Base-by-base conservation (phyloP, 495 filamentous ascomycete genomes). In the Penicillium cosmopolitanum region DNA sequence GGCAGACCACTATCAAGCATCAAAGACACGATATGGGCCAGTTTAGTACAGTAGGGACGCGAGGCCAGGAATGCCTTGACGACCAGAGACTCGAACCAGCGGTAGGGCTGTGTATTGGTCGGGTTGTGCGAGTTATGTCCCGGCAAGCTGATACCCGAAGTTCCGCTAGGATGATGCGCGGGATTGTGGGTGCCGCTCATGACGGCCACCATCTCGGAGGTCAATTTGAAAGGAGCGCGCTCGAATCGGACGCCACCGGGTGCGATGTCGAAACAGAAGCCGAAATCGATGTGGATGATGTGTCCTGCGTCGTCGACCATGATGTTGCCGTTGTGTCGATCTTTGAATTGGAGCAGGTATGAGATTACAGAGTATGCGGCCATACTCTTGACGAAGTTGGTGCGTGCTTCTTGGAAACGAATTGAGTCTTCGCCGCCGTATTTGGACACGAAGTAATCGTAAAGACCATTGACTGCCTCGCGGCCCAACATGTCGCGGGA, bases 321-420 rank as follows among this genome's bases (percentile, higher is more conserved):
- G 78, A 99, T 98, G 75, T 99, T 99, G 43, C 96, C 96, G 71
- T 99, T 99, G 74, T 99, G 96, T 5, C 96, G 86, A 73, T 99
- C 96, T 74, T 99, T 99, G 86, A 99, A 97, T 68, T 99, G 96
- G 28, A 99, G 79, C 8, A 99, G 81, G 74, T 96, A 98, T 0
- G 92, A 95, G 53, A 98, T 97, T 57, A 98, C 87, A n/a, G 92
- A 96, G 74, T 99, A 98, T n/a, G 94, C 95, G 3, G 96, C 96
- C 96, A 99, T 98, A 76, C 92, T 96, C 82, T 98, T 98, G 66
- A 99, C 93, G 65, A 99, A 99, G 69, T 97, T 97, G 71, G 86
- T 95, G 40, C 96, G 86, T 3, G 96, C 96, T 69, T 96, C 89
- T 73, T 99, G 96, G 80, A 97, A 99, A 47, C 84, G 84, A 43